Percentiles rank a stretch among this genome's conserved stretches.
These are phyloP conservation scores for Penicillium janthinellum DNA, from an alignment of 2,329 filamentous ascomycete species.

Conservation along the genomic window DNA sequence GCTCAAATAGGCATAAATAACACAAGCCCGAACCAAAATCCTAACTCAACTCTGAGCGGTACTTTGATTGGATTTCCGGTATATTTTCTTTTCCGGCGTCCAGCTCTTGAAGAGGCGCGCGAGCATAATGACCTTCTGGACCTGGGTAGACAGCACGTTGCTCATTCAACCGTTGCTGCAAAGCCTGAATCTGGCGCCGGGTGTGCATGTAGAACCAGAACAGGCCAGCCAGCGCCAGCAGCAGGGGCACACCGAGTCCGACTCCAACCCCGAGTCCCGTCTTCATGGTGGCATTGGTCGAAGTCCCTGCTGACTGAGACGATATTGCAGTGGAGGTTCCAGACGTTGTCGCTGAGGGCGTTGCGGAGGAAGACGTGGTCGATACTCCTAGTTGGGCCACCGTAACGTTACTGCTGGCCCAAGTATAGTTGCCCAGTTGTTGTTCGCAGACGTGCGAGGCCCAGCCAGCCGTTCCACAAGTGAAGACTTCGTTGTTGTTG, in stretches of 20 bases:
- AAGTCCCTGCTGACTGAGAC: not conserved
- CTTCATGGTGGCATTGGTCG: not conserved
- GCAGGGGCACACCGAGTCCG: not conserved
- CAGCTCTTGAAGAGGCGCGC: not conserved
- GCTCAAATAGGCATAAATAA: not conserved
- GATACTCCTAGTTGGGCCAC: not conserved
- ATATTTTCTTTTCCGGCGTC: not conserved
- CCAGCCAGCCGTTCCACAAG: not conserved
- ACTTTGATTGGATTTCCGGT: not conserved
- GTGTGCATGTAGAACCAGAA: not conserved
- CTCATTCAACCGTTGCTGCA: not conserved
- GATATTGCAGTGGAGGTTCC: not conserved
- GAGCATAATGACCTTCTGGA: not conserved
- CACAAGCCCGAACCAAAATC: not conserved
- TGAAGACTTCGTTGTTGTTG: not conserved
- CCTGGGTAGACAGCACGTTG: not conserved
- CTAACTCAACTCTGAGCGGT: not conserved
- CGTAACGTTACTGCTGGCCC: not conserved
- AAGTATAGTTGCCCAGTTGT: not conserved
- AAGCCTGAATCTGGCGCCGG: not conserved
- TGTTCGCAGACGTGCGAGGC: not conserved
- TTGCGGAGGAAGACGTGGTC: not conserved
- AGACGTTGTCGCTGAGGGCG: not conserved
- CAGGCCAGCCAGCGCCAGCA: not conserved
- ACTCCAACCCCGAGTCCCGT: not conserved